Base-by-base conservation (phyloP, 306 rosid species). In the Coriaria nepalensis region DNA sequence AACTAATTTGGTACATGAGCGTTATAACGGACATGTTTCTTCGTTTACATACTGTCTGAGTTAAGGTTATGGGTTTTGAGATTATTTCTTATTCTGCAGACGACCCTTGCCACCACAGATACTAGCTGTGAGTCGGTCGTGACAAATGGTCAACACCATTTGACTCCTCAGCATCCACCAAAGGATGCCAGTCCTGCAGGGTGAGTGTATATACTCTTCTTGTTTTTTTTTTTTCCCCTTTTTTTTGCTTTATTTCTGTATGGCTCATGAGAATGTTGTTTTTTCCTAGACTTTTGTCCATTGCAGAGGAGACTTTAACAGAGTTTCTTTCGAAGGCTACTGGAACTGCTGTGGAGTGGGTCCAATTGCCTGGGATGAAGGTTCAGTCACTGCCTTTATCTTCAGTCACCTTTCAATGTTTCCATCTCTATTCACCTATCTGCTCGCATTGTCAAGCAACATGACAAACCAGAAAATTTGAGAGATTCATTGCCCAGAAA, bases 291-390 rank as follows among this genome's bases (percentile, higher is more conserved):
- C 98, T 90, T 73, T 56, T 90, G 95, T 90, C 98, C 79, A 90
- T 90, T 46, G 98, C 98, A 62, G 93, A 90, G 76, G 98, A 90
- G 75, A 90, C 98, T 85, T 86, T 90, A 71, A 76, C 98, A 79
- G 98, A 90, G 94, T 90, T 90, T 90, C 86, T 90, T 44, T 90
- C 98, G 39, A 90, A 90, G 94, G 98, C 98, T 47, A 90, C 98
- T 63, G 98, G 98, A 72, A 90, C 98, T 72, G 98, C 98, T 57
- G 95, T 90, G 60, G 98, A 90, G 94, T 90, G 98, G 98, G 92
- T 90, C 94, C 98, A 90, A 79, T 68, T 90, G 94, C 98, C 98
- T 70, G 98, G 98, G 78, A 90, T 90, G 98, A 90, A 90, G 98
- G 98, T 90, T 44, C 43, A 53, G 52, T 13, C 43, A 5, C 63